Percentiles rank a stretch among this genome's conserved stretches.
These are phyloP conservation scores for Diaporthe australafricana DNA, from an alignment of 2,329 filamentous ascomycete genomes.

Conservation along the genomic window DNA sequence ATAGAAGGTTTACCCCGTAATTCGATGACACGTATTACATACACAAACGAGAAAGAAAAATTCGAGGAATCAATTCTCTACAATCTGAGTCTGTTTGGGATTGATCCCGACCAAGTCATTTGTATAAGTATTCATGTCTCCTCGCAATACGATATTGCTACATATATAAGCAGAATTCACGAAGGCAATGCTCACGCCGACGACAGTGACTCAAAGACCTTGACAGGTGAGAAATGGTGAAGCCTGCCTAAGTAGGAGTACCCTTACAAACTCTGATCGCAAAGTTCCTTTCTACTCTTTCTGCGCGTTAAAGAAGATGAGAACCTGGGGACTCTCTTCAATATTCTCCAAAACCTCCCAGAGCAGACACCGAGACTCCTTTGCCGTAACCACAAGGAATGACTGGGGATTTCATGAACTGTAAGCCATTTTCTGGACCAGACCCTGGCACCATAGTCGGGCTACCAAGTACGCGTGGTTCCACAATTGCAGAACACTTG, in stretches of 20 bases:
- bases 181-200: conserved; percentile 92
- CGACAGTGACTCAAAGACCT: conserved; percentile 89
- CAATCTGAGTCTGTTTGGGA: conserved; percentile 90
- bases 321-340: too few species aligned
- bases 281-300: too few species aligned
- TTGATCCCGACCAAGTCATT: conserved; percentile 88
- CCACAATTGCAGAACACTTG: too few species aligned
- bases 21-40: conserved; percentile 98
- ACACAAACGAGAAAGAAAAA: conserved; percentile 97
- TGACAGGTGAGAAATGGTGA: conserved; percentile 86
- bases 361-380: too few species aligned
- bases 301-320: too few species aligned
- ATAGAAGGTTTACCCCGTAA: conserved; percentile 88
- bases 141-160: conserved; percentile 85
- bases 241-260: conserved; percentile 85
- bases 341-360: too few species aligned
- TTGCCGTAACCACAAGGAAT: too few species aligned
- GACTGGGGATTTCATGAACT: too few species aligned
- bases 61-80: conserved; percentile 94
- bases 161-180: conserved; percentile 87
- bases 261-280: too few species aligned
- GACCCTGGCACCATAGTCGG: too few species aligned
- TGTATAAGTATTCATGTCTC: conserved; percentile 98
- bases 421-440: too few species aligned
- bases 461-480: too few species aligned